Evolutionary conservation across 768 basidiomycete species (phyloP), one percentile per base, ranked within the genome.

Genomic region (Fomitopsis pulvina): DNA sequence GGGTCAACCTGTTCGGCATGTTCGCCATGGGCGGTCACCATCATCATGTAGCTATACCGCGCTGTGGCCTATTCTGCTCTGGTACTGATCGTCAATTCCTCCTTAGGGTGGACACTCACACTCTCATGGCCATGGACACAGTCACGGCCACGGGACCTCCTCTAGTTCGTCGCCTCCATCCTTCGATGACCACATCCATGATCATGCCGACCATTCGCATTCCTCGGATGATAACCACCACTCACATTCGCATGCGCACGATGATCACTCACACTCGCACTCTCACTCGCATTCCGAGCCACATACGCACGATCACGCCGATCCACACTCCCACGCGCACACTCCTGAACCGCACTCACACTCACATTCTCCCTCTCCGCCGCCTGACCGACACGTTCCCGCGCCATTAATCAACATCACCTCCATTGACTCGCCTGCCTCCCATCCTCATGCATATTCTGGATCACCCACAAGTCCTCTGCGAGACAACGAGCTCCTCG

Each of bases 21-120:
- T 90, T 93, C 63, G 96, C 96, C 1, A 99, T 96, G 77, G 96
- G 96, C 4, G 93, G 92, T 3, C 92, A 94, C 64, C 85, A 87
- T 62, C 89, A 91, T 56, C 88, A 89, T 70, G 87, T 87, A 71
- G 7, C 46, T 53, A 30, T 21, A 28, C 26, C 26, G 10, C 37
- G 8, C 10, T 26, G 29, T 5, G 28, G 16, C 9, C 24, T 21
- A 4, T 6, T 9, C 6, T 28, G 1, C 41, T n/a, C 7, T 29
- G 25, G 20, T 16, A 27, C 39, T 26, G 47, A 30, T 14, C 22
- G 45, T 42, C 40, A 8, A 28, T 12, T 14, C 18, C 6, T 30
- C 9, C 29, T 27, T 53, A 79, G 75, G 80, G 78, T 20, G 78
- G 78, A 5, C 84, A 85, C 63, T 78, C 77, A 45, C 68, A 69